Evolutionary conservation across 306 rosid genomes (phyloP).

Genomic region (Corylus heterophylla): DNA sequence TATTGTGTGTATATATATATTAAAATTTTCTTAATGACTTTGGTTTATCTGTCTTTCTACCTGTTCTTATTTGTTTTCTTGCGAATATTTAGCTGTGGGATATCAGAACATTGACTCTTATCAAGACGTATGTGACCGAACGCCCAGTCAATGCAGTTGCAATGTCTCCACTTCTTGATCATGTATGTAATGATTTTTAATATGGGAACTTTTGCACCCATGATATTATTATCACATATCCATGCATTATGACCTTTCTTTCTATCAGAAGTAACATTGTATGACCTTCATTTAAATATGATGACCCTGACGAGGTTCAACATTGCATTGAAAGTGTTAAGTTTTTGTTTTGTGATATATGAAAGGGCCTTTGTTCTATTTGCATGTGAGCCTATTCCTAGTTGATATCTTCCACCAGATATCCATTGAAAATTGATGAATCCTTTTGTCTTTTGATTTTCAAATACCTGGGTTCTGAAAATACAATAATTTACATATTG

Average conservation of each 20-base stretch:
- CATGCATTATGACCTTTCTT: neutral
- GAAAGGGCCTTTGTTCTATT: neutral
- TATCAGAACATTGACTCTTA: conserved; percentile 70
- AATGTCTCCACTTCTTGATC: conserved; percentile 89
- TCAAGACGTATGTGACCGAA: conserved; percentile 85
- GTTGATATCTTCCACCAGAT: neutral
- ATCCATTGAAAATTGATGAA: neutral
- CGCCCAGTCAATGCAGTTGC: conserved; percentile 97
- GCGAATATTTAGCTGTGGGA: conserved; percentile 76
- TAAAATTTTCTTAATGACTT: neutral
- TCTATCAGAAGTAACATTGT: neutral
- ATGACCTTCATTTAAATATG: neutral
- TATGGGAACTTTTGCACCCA: neutral
- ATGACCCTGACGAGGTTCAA: neutral
- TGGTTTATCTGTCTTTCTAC: neutral
- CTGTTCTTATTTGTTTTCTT: conserved; percentile 6
- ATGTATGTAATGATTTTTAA: conserved; percentile 54
- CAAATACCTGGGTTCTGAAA: neutral
- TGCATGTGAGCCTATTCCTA: neutral
- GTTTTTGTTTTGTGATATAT: neutral
- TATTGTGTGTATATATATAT: neutral
- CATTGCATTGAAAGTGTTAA: neutral
- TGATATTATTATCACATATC: neutral
- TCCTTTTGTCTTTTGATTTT: neutral
- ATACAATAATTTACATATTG: neutral